Evolutionary conservation across 176 grass and related monocot species (phyloP), one percentile per base, ranked within the genome.

Genomic region (Oryza glaberrima): DNA sequence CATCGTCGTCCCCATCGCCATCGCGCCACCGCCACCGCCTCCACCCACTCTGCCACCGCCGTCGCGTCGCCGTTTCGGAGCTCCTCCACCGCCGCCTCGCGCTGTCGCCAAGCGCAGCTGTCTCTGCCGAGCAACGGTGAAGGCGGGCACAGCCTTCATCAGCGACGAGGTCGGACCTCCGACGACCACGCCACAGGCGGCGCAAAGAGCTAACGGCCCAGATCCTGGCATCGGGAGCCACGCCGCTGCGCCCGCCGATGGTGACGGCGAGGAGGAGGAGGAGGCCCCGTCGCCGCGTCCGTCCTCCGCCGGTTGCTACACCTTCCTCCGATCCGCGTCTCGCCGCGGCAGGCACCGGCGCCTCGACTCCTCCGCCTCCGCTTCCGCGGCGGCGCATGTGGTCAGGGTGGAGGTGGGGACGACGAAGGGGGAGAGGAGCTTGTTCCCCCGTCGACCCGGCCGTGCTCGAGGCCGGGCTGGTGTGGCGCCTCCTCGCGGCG

Each of bases 351-450:
- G 90, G 19, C 88, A 92, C 90, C 78, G 79, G 9, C 73, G 78
- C 26, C 85, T 92, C 11, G 67, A 76, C 48, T 16, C 13, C 48
- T 16, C 46, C 46, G 46, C 46, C 40, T 48, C 72, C 30, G 66
- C 65, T 65, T 19, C 8, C 7, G 47, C 77, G 34, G 61, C 6
- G 5, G 23, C 38, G 38, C 65, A 16, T 47, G 93, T 90, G 88
- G 20, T 58, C 17, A 88, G 88, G 93, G 90, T 95, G 90, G 93
- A 92, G 85, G 93, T 92, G 6, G 90, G 93, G 77, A 70, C 79
- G 76, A 63, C 67, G 81, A 73, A 22, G 72, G 81, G 79, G 80
- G 82, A 73, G 61, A 66, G 66, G 76, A 88, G 85, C 74, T 90
- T 92, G 76, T 95, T 88, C 90, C 76, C 88, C 58, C 1, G 93